Evolutionary conservation across 176 grass and related monocot species (phyloP), one percentile per base, ranked within the genome.

Genomic region (sorghum (Sorghum bicolor)): DNA sequence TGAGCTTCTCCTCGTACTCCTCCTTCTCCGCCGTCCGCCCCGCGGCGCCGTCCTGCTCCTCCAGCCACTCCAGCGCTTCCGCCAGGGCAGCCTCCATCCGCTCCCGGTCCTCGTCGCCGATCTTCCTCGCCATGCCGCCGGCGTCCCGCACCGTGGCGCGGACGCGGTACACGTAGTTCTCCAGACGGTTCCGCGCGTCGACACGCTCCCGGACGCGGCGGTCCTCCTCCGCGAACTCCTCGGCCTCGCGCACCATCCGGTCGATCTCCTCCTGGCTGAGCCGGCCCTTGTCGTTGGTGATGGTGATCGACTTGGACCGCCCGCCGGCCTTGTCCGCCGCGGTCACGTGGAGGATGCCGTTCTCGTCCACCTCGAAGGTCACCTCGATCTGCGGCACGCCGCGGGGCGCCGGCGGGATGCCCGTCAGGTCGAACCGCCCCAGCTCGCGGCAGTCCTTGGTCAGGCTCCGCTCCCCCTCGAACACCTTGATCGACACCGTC

Each of bases 371-470:
- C 68, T 87, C 85, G 43, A 87, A 87, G 2, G 77, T 75, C 7
- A 87, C 60, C 68, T 87, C 40, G 60, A 87, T 81, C 62, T 87
- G 78, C 41, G 77, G 85, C 61, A 81, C 70, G 24, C 85, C 70
- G 22, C 78, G 90, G 7, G 90, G 90, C 65, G 86, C 85, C n/a
- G 88, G 88, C 45, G 85, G 75, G 68, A 95, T 92, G 38, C 88
- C 90, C 41, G 86, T 79, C n/a, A 95, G 86, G 83, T 95, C 83
- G 68, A 95, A 92, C 67, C 89, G 91, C 3, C 93, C 90, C 16
- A 91, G 88, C 72, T 92, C 79, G 25, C 90, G 87, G 88, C 89
- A 90, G 82, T 95, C 90, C 85, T 85, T 95, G 14, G 86, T 92
- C 22, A 95, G 83, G 76, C 83, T 92, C 79, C 93, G 86, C 80